These are phyloP conservation scores for Effrenium voratum DNA, from an alignment of 73 alveolate genomes.

Conservation along the genomic window DNA sequence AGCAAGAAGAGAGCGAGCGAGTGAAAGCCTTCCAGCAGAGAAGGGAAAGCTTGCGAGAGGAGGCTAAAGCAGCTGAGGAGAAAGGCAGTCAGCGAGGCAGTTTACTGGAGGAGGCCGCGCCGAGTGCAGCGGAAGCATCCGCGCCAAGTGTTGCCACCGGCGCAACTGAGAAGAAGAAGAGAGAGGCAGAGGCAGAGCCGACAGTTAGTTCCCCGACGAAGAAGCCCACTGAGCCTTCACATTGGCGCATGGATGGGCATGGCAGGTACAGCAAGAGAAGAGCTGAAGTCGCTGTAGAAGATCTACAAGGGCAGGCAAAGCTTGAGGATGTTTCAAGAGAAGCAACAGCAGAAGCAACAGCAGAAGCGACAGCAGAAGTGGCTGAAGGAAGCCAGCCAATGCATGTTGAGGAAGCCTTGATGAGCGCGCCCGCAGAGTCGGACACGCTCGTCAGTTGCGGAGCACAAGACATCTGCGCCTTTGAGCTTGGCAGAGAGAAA, in stretches of 20 bases:
- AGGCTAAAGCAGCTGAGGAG: too few species aligned
- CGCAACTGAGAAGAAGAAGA: too few species aligned
- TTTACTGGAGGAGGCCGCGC: background rate
- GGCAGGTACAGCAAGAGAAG: constrained; percentile 5
- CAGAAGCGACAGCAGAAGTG: background rate
- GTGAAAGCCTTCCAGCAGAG: background rate
- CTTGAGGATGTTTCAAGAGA: too few species aligned
- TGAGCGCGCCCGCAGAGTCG: background rate
- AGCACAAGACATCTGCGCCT: too few species aligned
- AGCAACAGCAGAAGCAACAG: background rate
- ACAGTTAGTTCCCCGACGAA: background rate
- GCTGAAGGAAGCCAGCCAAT: background rate
- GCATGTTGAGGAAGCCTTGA: background rate
- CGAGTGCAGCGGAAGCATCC: too few species aligned
- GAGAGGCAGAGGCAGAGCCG: background rate
- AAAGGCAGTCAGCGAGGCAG: background rate
- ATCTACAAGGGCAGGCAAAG: background rate
- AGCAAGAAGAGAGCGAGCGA: background rate
- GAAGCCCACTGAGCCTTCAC: too few species aligned
- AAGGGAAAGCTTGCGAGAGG: too few species aligned
- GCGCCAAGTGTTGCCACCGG: too few species aligned
- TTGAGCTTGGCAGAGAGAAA: too few species aligned
- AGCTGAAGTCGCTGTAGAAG: constrained; percentile 20
- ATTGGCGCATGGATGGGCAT: constrained; percentile 10
- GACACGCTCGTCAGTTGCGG: background rate